Base-by-base conservation (phyloP, 371 early-diverging fungal genomes). In the Dinochytrium kinnereticum region DNA sequence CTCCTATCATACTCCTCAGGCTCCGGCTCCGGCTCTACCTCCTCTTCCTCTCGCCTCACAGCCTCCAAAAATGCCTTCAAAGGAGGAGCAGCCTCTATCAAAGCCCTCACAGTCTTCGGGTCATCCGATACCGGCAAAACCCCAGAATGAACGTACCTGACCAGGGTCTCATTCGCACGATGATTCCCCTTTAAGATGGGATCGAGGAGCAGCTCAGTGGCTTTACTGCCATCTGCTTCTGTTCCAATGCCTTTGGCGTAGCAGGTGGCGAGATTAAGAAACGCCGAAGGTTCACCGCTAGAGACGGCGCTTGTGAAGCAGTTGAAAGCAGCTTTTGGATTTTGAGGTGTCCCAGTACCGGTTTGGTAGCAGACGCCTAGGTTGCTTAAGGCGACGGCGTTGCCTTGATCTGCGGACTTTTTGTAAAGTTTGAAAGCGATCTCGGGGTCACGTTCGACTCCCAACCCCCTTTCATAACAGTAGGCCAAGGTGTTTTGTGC, bases 311-410 rank as follows among this genome's bases (percentile, higher is more conserved):
- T 70, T 28, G 51, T 36, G 21, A 80, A 74, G 28, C 68, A 28
- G 31, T 7, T 24, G 21, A 51, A 7, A 19, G 69, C 44, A 19
- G 44, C 44, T 44, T 10, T 76, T 21, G 21, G 71, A 51, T 28
- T 51, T 50, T 28, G 2, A 2, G 44, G 38, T 26, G 37, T 51
- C 69, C 2, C 90, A 90, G 30, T 79, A 5, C 2, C 81, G 79
- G 38, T 72, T 39, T 15, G 69, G 59, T 33, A 76, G 67, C 36
- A 24, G 31, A 34, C 36, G 33, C 81, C 81, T n/a, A 80, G 33
- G 34, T 78, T 79, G 76, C 57, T 68, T 26, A 61, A 31, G 36
- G 81, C 81, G 55, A 57, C 65, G 1, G 73, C 51, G 65, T 79
- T 70, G 39, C 72, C 75, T 24, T 38, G 44, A 33, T 51, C 71